phyloP scores from a whole-genome alignment of 2,329 filamentous ascomycete genomes.

The Neopestalotiopsis clavispora region DNA sequence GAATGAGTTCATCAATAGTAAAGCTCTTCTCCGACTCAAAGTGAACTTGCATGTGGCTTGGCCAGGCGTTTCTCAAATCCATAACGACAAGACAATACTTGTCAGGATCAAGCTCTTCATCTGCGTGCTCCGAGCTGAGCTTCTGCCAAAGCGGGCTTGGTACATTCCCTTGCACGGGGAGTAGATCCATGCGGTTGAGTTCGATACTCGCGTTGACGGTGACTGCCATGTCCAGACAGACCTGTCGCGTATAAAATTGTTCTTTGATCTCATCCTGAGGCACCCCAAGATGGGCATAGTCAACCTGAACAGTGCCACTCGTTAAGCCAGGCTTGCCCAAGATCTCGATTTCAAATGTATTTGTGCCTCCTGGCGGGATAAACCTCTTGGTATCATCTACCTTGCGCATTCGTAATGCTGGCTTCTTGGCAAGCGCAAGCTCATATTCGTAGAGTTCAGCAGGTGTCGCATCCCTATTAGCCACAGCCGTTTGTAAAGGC shows the following conservation, averaged over 20 bases:
- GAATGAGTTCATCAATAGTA: conserved; percentile 58
- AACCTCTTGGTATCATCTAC: conserved; percentile 57
- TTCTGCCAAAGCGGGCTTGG: conserved; percentile 64
- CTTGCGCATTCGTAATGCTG: conserved; percentile 64
- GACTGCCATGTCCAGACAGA: conserved; percentile 79
- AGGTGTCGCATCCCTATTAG: conserved; percentile 76
- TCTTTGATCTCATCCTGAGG: conserved; percentile 70
- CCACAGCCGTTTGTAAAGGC: conserved; percentile 75
- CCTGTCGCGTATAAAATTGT: conserved; percentile 82
- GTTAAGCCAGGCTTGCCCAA: conserved; percentile 86
- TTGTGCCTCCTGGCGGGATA: conserved; percentile 70
- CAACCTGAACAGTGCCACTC: conserved; percentile 78
- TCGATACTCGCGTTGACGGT: conserved; percentile 94
- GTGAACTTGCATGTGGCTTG: conserved; percentile 73
- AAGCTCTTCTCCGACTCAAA: conserved; percentile 59
- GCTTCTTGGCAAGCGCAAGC: conserved; percentile 75
- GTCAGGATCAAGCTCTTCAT: conserved; percentile 49
- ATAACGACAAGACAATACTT: conserved; percentile 81
- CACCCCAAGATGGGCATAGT: conserved; percentile 83
- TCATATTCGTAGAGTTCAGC: conserved; percentile 88
- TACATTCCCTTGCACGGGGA: conserved; percentile 73
- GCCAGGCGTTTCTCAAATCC: conserved; percentile 91
- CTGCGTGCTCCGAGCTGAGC: conserved; percentile 37
- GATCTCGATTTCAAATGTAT: conserved; percentile 82
- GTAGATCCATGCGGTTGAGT: conserved; percentile 76